phyloP scores from a whole-genome alignment of 2,329 filamentous ascomycete genomes.

The Aciculosporium take region DNA sequence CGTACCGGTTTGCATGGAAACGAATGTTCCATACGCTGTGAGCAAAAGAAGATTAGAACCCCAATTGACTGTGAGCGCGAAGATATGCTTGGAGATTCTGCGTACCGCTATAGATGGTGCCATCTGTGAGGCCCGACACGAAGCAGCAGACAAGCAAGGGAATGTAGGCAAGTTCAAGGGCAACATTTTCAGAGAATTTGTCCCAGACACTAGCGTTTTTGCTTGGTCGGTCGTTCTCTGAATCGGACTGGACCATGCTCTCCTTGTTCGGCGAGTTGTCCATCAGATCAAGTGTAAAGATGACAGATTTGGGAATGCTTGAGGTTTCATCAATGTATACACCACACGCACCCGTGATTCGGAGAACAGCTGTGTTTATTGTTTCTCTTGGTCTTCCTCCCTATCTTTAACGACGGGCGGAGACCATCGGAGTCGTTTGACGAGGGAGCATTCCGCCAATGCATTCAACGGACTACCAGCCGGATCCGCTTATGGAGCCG shows the following conservation, averaged over 20 bases:
- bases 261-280: background rate
- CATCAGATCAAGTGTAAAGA: background rate
- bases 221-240: conserved; percentile 7
- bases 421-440: conserved; percentile 2
- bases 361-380: background rate
- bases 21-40: conserved; percentile 15
- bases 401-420: background rate
- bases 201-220: conserved; percentile 4
- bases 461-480: background rate
- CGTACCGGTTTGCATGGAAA: conserved; percentile 25
- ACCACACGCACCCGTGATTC: background rate
- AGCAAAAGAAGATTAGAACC: background rate
- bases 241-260: conserved; percentile 2
- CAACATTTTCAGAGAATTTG: conserved; percentile 8
- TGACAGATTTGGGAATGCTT: background rate
- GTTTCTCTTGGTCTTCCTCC: background rate
- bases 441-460: conserved; percentile 1
- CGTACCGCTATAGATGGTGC: conserved; percentile 23
- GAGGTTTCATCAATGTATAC: background rate
- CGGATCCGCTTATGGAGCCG: background rate
- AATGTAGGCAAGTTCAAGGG: conserved; percentile 15
- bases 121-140: conserved; percentile 26
- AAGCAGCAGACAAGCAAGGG: conserved; percentile 20
- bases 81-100: too few species aligned
- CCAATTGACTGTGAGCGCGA: background rate